These are phyloP conservation scores for Rossbeevera mucosa DNA, from an alignment of 768 basidiomycete genomes.

Conservation along the genomic window DNA sequence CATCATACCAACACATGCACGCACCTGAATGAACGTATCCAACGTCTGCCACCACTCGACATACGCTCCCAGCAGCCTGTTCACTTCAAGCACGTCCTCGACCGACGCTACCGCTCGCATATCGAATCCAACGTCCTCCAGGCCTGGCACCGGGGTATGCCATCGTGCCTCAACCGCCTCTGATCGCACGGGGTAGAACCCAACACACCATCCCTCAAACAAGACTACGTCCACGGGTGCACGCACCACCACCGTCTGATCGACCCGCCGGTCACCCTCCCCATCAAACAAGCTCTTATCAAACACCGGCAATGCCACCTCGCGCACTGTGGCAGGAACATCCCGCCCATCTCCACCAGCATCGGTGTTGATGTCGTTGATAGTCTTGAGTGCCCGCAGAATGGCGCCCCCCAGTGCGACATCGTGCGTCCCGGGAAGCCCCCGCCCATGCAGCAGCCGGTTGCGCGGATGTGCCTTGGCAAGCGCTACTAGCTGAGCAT, in stretches of 20 bases:
- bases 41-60: conserved; percentile 65
- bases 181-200: conserved; percentile 63
- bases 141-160: conserved; percentile 28
- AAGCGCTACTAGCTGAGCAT: conserved; percentile 52
- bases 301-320: conserved; percentile 66
- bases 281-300: conserved; percentile 83
- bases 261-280: conserved; percentile 71
- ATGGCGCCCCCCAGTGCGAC: conserved; percentile 55
- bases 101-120: conserved; percentile 38
- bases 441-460: conserved; percentile 71
- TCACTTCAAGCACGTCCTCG: conserved; percentile 58
- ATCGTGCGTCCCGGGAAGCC: conserved; percentile 93
- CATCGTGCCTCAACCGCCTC: conserved; percentile 53
- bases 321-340: neutral
- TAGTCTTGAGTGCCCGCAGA: conserved; percentile 44
- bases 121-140: conserved; percentile 21
- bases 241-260: conserved; percentile 37
- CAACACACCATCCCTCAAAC: conserved; percentile 95
- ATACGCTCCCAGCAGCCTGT: conserved; percentile 58
- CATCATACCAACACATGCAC: conserved; percentile 4
- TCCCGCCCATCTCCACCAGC: neutral
- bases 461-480: conserved; percentile 52
- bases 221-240: conserved; percentile 74
- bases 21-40: conserved; percentile 73
- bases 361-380: conserved; percentile 26